Evolutionary conservation across 345 rosid genomes (phyloP).

Genomic region (Gossypium stocksii): DNA sequence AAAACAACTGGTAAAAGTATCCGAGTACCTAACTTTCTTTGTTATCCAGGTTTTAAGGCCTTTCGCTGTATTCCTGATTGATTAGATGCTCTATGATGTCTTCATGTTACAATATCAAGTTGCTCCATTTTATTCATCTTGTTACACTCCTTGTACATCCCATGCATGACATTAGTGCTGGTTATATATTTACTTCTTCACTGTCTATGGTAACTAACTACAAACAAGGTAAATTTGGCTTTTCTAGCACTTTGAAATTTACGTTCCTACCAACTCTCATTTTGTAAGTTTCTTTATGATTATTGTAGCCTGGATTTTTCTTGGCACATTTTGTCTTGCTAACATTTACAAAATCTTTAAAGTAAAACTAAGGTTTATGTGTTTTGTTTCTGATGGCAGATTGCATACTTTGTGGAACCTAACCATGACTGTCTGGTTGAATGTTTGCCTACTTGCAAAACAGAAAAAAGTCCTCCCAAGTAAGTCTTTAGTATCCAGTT

Average conservation of each 20-base stretch:
- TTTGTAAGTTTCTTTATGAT: neutral
- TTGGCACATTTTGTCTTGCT: neutral
- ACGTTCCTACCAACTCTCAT: neutral
- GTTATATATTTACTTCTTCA: neutral
- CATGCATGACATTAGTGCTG: neutral
- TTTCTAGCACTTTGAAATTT: neutral
- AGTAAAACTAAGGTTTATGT: neutral
- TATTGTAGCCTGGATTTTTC: neutral
- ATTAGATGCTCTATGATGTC: neutral
- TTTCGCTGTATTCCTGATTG: neutral
- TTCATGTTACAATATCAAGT: neutral
- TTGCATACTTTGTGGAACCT: constrained; percentile 79
- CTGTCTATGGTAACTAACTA: neutral
- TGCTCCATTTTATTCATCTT: neutral
- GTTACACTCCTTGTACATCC: neutral
- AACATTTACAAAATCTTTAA: neutral
- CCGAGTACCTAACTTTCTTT: neutral
- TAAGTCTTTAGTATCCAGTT: constrained; percentile 33
- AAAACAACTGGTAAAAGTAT: too few relatives aligned
- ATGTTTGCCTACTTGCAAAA: constrained; percentile 91
- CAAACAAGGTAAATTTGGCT: neutral
- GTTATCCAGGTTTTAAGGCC: neutral
- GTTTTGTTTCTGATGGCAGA: constrained; percentile 37
- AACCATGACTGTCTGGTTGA: constrained; percentile 82
- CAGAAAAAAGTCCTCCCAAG: constrained; percentile 67